Conservation (phyloP, 2,329 filamentous ascomycete genomes). For the Scedosporium minutisporum region DNA sequence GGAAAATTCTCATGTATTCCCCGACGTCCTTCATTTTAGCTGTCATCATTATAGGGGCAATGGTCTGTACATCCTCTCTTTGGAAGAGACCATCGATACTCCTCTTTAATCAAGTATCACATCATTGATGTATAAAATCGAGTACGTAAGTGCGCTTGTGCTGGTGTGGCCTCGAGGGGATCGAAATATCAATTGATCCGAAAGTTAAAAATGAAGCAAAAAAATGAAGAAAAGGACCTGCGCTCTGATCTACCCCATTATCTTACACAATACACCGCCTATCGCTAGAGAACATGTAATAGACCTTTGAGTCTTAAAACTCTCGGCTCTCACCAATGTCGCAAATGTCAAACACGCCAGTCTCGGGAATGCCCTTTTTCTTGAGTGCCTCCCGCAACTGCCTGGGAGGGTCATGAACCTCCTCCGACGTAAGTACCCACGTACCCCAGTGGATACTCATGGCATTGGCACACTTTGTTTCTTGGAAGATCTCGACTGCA, state of each 20-base stretch:
- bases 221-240: background rate
- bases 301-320: conserved; percentile 35
- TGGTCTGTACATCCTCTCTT: too few relatives aligned
- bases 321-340: conserved; percentile 76
- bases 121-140: too few relatives aligned
- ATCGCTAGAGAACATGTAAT: too few relatives aligned
- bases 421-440: conserved; percentile 79
- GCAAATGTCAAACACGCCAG: conserved; percentile 70
- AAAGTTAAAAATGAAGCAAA: background rate
- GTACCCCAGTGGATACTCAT: conserved; percentile 91
- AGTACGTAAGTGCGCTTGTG: too few relatives aligned
- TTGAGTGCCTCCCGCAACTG: conserved; percentile 63
- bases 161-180: too few relatives aligned
- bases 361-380: conserved; percentile 56
- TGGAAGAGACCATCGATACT: too few relatives aligned
- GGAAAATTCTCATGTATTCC: too few relatives aligned
- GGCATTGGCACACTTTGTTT: conserved; percentile 68
- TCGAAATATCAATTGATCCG: too few relatives aligned
- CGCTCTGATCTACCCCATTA: background rate
- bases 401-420: conserved; percentile 71
- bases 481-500: conserved; percentile 78
- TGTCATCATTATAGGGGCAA: too few relatives aligned
- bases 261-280: background rate
- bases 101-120: too few relatives aligned
- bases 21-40: too few relatives aligned